Evolutionary conservation across 2,329 filamentous ascomycete genomes (phyloP), one percentile per base, ranked within the genome.

Genomic region (Coniella vitis): DNA sequence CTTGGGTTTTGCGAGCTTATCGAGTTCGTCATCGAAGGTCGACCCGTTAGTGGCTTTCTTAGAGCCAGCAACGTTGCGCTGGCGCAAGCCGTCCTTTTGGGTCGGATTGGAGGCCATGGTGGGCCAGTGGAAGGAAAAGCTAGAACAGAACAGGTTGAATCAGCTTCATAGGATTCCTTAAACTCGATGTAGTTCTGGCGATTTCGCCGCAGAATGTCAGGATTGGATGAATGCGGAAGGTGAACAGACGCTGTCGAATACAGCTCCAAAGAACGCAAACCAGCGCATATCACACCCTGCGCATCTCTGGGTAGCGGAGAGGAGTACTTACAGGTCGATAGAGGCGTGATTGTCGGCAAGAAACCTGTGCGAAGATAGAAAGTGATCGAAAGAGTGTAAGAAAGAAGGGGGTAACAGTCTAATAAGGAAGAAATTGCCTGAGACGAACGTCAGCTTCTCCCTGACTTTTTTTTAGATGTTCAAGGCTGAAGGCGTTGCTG

Each of bases 11-110:
- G 69, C 63, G 53, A 78, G 63, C 60, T 69, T 71, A 58, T 81
- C 76, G 57, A 76, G 65, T 54, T 79, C 76, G 41, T 62, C 60
- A 48, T 77, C 74, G 60, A 49, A 60, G 54, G 63, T 60, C 41
- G 56, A 65, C 48, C 58, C 70, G 58, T 67, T 68, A 63, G 76
- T 78, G 61, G 78, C 78, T 57, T 75, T 76, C 35, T 63, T 59
- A 32, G 60, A 64, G 54, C 69, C 64, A 52, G 71, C 64, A 53
- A 73, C 70, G 60, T 76, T 79, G 58, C 78, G 72, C 64, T 81
- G 78, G 65, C 78, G 78, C 70, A 81, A 65, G 64, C 70, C 73
- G 65, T 74, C 75, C 68, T 79, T 76, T 58, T 76, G 72, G 64
- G 73, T 70, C 56, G 72, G 62, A 60, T 68, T 68, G 58, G 68